Percentiles rank a stretch among this genome's conserved stretches.
phyloP scores from a whole-genome alignment of 106 monocot genomes.

The Phalaenopsis aphrodite region DNA sequence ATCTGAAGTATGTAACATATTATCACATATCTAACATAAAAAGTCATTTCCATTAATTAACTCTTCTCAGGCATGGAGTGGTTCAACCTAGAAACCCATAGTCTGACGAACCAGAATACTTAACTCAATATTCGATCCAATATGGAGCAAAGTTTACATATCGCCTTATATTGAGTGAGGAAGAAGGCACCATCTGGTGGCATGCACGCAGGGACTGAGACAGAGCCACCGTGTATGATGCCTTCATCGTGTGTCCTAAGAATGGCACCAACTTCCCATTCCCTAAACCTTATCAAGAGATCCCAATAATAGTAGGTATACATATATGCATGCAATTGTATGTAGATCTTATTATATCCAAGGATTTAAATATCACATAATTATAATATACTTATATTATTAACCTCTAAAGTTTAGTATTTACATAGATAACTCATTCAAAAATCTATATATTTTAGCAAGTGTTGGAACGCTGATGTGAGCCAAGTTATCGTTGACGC shows the following conservation, averaged over 20 bases:
- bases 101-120: conserved; percentile 53
- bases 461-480: conserved; percentile 78
- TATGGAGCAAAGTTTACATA: conserved; percentile 28
- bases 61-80: conserved; percentile 46
- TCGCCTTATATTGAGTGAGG: conserved; percentile 17
- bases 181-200: conserved; percentile 69
- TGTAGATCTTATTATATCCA: too few relatives aligned
- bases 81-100: conserved; percentile 41
- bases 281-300: conserved; percentile 32
- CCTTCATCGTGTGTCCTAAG: conserved; percentile 25
- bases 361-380: too few relatives aligned
- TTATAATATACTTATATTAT: too few relatives aligned
- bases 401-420: too few relatives aligned
- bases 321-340: too few relatives aligned
- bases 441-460: conserved; percentile 11
- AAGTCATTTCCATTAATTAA: too few relatives aligned
- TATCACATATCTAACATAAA: too few relatives aligned
- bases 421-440: too few relatives aligned
- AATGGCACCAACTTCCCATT: conserved; percentile 12
- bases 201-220: conserved; percentile 47
- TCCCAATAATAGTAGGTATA: conserved; percentile 47
- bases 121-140: conserved; percentile 44
- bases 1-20: too few relatives aligned
- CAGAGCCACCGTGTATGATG: conserved; percentile 36
- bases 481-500: conserved; percentile 38